Evolutionary conservation across 1,284 basidiomycete species (phyloP), one percentile per base, ranked within the genome.

Genomic region (Apiotrichum sp.): DNA sequence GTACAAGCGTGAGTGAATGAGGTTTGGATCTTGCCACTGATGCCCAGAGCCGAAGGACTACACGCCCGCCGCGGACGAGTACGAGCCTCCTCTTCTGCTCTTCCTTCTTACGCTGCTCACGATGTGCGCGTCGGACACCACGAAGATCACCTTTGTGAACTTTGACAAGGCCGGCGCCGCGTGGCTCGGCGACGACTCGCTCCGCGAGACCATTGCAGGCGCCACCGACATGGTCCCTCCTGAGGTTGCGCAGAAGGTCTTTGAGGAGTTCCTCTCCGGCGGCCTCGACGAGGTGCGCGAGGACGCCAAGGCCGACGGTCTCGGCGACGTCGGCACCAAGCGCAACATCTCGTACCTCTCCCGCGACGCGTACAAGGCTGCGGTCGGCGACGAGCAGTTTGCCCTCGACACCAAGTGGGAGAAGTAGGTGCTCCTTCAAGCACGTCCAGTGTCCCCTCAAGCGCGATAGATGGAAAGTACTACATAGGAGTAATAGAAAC

Each of bases 321-420:
- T 50, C 39, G 49, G 39, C 29, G 39, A 41, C 14, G 31, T 40
- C 47, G 47, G 47, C 38, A 34, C 7, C 39, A 50, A 41, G 39
- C 32, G 32, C n/a, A 33, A 34, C 31, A 38, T 53, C 48, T 33
- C 33, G 34, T 53, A 50, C 34, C 38, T 57, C 7, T 14, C 33
- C 2, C 44, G 45, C 33, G 44, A 49, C 31, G 52, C 50, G 51
- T 57, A 57, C 40, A 45, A 48, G 34, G 34, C 38, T 5, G 16
- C 10, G 1, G 48, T 57, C 14, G 56, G 56, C 44, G 48, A 53
- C 36, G 22, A 22, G 47, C 16, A 35, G 39, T 57, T 49, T 33
- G n/a, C n/a, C 22, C 43, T 57, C 44, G 48, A 57, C 44, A 57
- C 52, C 16, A 31, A 50, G 33, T 31, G 52, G 34, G 53, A 49